Base-by-base conservation (phyloP, 1,284 basidiomycete genomes). In the Fereydounia khargensis region DNA sequence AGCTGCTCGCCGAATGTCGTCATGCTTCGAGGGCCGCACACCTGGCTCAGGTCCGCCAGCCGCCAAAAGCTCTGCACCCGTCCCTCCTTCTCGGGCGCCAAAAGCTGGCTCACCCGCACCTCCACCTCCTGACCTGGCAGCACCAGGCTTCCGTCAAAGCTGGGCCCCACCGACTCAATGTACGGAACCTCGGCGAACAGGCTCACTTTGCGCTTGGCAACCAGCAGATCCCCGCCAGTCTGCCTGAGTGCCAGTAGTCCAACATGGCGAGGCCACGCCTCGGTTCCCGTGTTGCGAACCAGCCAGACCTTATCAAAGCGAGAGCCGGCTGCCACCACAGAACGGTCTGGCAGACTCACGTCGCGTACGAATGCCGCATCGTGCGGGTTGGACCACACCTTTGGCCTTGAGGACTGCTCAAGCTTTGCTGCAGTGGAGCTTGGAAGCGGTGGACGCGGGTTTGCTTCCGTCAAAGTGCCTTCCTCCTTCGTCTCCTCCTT, bases 241-340 rank as follows among this genome's bases (percentile, higher is more conserved):
- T 85, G 88, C 11, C 82, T 79, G 21, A 89, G 72, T 61, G 83
- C 79, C 76, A 30, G 80, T 79, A 1, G 38, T 14, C 27, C 25
- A 9, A 39, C 38, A 8, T 39, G 7, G 11, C 14, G 6, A 17
- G 87, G 86, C 88, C 88, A 90, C 21, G 83, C 80, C 6, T 74
- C 52, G 13, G 66, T 65, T 10, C 87, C 84, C 50, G 80, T 80
- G 65, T 89, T 90, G 32, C 79, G 63, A 78, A 90, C 80, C 45
- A 80, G 79, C 88, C 88, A 90, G 18, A 82, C 82, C 77, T 90
- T 89, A 40, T 87, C 82, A 65, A 90, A 90, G 71, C 87, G 86
- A 0, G 86, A 87, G 33, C 88, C 88, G 6, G 87, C 84, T 33
- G 87, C 86, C 65, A 90, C 85, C 27, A 83, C 76, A 63, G 88